Evolutionary conservation across 352 stramenopile genomes (phyloP).

Genomic region (Phytophthora pini): DNA sequence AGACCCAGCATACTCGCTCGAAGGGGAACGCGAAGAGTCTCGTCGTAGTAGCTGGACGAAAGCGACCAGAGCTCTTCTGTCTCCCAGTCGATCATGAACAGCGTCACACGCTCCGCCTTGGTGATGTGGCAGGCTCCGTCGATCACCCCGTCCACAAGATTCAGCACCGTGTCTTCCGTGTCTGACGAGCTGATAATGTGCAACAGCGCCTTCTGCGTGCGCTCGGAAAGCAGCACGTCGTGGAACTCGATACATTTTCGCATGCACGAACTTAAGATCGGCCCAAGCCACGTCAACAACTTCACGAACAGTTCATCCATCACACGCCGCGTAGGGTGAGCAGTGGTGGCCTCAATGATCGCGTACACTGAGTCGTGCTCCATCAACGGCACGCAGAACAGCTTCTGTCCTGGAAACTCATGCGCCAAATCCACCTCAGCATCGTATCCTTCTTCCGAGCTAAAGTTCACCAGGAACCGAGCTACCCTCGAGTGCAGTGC

Average conservation of each 20-base stretch:
- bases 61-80: slow-evolving; percentile 84
- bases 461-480: slow-evolving; percentile 54
- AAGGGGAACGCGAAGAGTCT: slow-evolving; percentile 71
- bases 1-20: slow-evolving; percentile 64
- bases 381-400: slow-evolving; percentile 75
- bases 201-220: slow-evolving; percentile 84
- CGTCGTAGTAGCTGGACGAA: slow-evolving; percentile 75
- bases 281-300: slow-evolving; percentile 78
- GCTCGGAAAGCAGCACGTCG: slow-evolving; percentile 81
- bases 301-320: slow-evolving; percentile 77
- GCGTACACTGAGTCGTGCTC: slow-evolving; percentile 84
- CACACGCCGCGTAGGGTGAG: slow-evolving; percentile 39
- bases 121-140: slow-evolving; percentile 83
- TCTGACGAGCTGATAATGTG: slow-evolving; percentile 88
- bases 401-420: slow-evolving; percentile 62
- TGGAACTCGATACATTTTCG: slow-evolving; percentile 89
- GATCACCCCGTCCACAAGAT: slow-evolving; percentile 87
- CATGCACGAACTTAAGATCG: slow-evolving; percentile 86
- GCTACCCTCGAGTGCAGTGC: slow-evolving; percentile 42
- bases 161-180: slow-evolving; percentile 84
- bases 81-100: slow-evolving; percentile 89
- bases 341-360: slow-evolving; percentile 72
- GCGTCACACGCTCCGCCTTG: slow-evolving; percentile 72
- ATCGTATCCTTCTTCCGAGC: slow-evolving; percentile 56
- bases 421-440: slow-evolving; percentile 72